Evolutionary conservation across 495 filamentous ascomycete species (phyloP).

Genomic region (Tuber calosporum): DNA sequence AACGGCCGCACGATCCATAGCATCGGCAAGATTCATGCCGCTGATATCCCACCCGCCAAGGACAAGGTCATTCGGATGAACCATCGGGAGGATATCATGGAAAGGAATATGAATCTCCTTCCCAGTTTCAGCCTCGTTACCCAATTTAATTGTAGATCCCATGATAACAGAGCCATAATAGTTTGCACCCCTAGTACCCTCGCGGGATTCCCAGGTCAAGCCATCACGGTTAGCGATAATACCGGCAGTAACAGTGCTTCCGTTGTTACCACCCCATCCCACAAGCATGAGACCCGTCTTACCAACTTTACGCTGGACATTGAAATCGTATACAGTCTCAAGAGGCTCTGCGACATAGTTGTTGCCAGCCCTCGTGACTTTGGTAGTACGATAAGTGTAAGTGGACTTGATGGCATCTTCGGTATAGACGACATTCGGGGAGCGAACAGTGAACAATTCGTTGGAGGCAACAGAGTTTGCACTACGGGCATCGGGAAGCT

Average conservation of each 20-base stretch:
- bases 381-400: constrained; percentile 92
- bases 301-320: constrained; percentile 85
- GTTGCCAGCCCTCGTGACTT: constrained; percentile 61
- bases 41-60: constrained; percentile 98
- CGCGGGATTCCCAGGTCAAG: constrained; percentile 85
- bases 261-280: constrained; percentile 97
- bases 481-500: constrained; percentile 60
- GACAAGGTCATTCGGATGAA: constrained; percentile 91
- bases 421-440: constrained; percentile 87
- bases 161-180: constrained; percentile 98
- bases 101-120: constrained; percentile 95
- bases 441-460: constrained; percentile 75
- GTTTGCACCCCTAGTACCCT: constrained; percentile 76
- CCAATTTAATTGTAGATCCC: constrained; percentile 94
- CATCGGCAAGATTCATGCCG: constrained; percentile 72
- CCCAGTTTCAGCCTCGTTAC: constrained; percentile 72
- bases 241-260: constrained; percentile 91
- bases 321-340: constrained; percentile 92
- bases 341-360: constrained; percentile 77
- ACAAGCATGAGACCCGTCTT: constrained; percentile 97
- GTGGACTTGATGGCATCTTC: constrained; percentile 78
- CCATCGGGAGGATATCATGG: constrained; percentile 90
- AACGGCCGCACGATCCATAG: constrained; percentile 94
- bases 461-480: constrained; percentile 43
- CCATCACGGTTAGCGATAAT: constrained; percentile 89